phyloP scores from a whole-genome alignment of 768 basidiomycete genomes.

The Podaxis pistillaris region DNA sequence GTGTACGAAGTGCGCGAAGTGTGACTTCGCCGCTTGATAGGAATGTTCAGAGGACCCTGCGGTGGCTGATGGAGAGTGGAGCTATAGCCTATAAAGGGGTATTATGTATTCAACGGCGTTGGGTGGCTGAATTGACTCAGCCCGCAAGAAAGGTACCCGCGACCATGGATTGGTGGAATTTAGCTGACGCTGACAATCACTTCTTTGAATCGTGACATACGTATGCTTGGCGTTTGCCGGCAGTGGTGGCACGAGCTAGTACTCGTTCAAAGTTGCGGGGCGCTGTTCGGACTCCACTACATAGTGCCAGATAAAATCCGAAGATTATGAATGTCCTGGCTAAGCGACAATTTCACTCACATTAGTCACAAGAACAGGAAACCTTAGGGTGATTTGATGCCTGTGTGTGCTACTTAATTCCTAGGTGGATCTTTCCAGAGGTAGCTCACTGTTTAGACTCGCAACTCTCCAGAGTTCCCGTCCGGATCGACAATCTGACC shows the following conservation, averaged over 20 bases:
- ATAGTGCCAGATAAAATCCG: no score
- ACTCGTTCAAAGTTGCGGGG: not conserved
- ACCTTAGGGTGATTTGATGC: not conserved
- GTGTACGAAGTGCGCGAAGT: not conserved
- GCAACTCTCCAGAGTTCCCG: not conserved
- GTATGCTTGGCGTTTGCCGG: not conserved
- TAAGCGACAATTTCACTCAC: no score
- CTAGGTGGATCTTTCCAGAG: not conserved
- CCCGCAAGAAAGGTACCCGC: not conserved
- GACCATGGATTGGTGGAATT: not conserved
- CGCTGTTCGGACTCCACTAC: not conserved
- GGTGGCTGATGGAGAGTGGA: not conserved
- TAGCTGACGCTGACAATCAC: not conserved
- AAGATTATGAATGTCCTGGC: no score
- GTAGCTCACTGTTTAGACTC: not conserved
- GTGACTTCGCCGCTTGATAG: not conserved
- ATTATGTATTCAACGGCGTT: not conserved
- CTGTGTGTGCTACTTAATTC: not conserved
- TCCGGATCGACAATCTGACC: not conserved
- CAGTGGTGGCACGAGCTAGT: not conserved
- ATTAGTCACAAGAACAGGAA: no score
- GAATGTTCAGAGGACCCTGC: not conserved
- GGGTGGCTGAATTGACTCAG: conserved; percentile 2
- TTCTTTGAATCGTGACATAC: not conserved
- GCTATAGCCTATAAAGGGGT: not conserved